phyloP scores from a whole-genome alignment of 2,329 filamentous ascomycete genomes.

The Diaporthe velutina region DNA sequence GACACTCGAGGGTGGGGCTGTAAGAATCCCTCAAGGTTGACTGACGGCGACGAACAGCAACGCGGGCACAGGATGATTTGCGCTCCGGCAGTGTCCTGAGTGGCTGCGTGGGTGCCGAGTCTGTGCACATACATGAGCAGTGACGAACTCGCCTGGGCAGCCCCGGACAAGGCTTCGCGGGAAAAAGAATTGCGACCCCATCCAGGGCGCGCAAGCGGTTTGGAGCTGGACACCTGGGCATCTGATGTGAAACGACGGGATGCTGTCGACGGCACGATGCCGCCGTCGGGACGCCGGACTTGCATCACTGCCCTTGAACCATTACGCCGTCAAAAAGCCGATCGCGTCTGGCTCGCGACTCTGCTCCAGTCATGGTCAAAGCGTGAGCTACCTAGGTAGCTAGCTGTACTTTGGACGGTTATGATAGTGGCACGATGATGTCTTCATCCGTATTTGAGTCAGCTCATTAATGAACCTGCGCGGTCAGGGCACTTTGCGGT shows the following conservation, averaged over 20 bases:
- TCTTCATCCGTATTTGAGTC: neutral
- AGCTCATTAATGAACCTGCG: neutral
- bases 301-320: neutral
- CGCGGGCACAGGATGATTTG: neutral
- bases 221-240: neutral
- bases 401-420: neutral
- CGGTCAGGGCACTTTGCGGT: neutral
- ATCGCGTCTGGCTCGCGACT: neutral
- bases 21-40: constrained; percentile 21
- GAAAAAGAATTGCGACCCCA: neutral
- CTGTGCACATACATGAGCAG: constrained; percentile 5
- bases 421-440: neutral
- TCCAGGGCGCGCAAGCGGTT: neutral
- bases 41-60: neutral
- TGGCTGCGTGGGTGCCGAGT: neutral
- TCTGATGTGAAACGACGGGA: constrained; percentile 23
- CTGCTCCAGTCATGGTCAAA: neutral
- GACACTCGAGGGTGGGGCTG: constrained; percentile 21
- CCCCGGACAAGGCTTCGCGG: neutral
- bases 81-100: neutral
- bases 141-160: constrained; percentile 5
- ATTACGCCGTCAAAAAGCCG: neutral
- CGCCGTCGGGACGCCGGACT: constrained; percentile 7
- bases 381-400: neutral
- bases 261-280: constrained; percentile 1